Base-by-base conservation (phyloP, 805 yeast species). In the Pichia paraexigua region DNA sequence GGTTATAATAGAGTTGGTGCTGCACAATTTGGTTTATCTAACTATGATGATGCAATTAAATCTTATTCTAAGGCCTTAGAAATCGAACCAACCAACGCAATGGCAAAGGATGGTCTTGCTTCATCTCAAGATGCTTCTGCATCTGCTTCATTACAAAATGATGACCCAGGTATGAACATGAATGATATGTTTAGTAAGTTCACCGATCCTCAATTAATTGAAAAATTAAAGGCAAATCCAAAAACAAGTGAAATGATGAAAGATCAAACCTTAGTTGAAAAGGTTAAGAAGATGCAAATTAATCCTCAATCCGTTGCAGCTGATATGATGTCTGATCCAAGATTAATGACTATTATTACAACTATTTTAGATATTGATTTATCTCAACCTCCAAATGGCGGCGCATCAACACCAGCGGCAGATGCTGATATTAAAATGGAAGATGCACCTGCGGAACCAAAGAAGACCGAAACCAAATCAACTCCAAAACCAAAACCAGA, bases 1-100 rank as follows among this genome's bases (percentile, higher is more conserved):
- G 99, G 98, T 46, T 87, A 86, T 74, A 86, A 83, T 63, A 83
- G 99, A 70, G 85, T 86, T 39, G 99, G 88, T 53, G 91, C 97
- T 57, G 99, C 99, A 32, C 80, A 84, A 47, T 84, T 76, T 62
- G 99, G 99, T n/a, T 72, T 86, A 54, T 89, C 89, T 18, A 78
- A 87, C 54, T 76, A 83, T 47, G 90, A 86, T 30, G 86, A 79
- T 22, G 94, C 98, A 45, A 79, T 78, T 59, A 67, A 68, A 27
- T 74, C 85, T 25, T 92, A 89, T 69, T 73, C 81, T 57, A 84
- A 85, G 66, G 95, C 96, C 9, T 71, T 92, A 58, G 86, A 85
- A 63, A 68, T 90, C 53, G 98, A 92, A 60, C 77, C 94, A 27
- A 49, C 73, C 49, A 94, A 94, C 66, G 82, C 88, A 54, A 87